A percentile compares a stretch with the other conserved stretches of the same genome.
These are phyloP conservation scores for Filosporella fistucella DNA, from an alignment of 495 filamentous ascomycete genomes.

Conservation along the genomic window DNA sequence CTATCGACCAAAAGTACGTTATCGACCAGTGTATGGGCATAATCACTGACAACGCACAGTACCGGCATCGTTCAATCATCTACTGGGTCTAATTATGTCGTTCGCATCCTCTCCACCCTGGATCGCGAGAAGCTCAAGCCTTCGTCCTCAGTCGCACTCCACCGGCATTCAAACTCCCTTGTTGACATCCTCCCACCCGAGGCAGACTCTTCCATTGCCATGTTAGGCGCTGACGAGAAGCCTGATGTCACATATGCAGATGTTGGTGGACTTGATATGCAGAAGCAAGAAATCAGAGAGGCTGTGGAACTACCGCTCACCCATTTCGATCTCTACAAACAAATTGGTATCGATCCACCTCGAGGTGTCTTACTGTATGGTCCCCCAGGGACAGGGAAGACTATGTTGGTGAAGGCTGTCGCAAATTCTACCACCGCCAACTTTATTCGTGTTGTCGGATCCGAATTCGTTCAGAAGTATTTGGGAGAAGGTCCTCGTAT, in stretches of 20 bases:
- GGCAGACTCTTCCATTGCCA: slow-evolving; percentile 96
- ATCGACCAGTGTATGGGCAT: slow-evolving; percentile 6
- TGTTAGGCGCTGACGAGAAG: slow-evolving; percentile 95
- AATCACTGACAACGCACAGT: slow-evolving; percentile 43
- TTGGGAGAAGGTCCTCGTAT: slow-evolving; percentile 96
- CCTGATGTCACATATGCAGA: slow-evolving; percentile 98
- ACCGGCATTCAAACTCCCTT: slow-evolving; percentile 96
- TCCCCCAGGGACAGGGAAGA: slow-evolving; percentile 96
- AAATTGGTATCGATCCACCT: slow-evolving; percentile 85
- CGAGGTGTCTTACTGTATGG: slow-evolving; percentile 95
- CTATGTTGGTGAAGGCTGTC: slow-evolving; percentile 97
- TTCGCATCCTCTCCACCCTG: slow-evolving; percentile 95
- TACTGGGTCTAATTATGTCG: slow-evolving; percentile 98
- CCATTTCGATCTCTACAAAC: slow-evolving; percentile 94
- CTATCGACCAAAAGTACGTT: slow-evolving; percentile 95
- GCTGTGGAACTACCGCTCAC: slow-evolving; percentile 94
- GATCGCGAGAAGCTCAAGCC: slow-evolving; percentile 97
- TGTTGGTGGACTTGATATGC: slow-evolving; percentile 97
- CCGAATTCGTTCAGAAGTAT: slow-evolving; percentile 98
- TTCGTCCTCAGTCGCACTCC: slow-evolving; percentile 92
- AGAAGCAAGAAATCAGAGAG: slow-evolving; percentile 98
- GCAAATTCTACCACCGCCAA: slow-evolving; percentile 97
- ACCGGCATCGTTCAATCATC: slow-evolving; percentile 98
- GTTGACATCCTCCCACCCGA: slow-evolving; percentile 98
- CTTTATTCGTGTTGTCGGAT: slow-evolving; percentile 97